Base-by-base conservation (phyloP, 208 protist species). In the Jaenimonas drosophilae region DNA sequence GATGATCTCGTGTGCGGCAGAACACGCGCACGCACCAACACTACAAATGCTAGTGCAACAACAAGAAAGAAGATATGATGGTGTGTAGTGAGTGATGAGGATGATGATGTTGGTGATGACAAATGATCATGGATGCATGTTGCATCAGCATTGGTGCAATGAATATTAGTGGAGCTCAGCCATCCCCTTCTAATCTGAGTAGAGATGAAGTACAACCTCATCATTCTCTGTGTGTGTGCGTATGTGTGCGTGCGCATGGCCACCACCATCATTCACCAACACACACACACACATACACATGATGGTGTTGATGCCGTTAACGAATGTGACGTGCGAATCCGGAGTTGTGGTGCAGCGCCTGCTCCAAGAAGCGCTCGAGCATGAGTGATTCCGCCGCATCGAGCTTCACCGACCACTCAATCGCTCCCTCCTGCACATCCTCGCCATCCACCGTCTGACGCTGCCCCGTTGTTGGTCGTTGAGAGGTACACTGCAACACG, bases 351-450 rank as follows among this genome's bases (percentile, higher is more conserved):
- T 88, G 71, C 33, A 91, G 73, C 5, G 77, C 67, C 59, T 88
- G 77, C 1, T 76, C 64, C 5, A 91, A 64, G 41, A 91, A 91
- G 33, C 83, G 83, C 40, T 91, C 76, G 11, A 91, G 61, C 83
- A 91, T 88, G 12, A 91, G 59, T 3, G 83, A 85, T 62, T 85
- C 77, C 7, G 83, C 83, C 0, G 65, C 40, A n/a, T 91, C 76
- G 44, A 91, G 54, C 7, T 68, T 45, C 14, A 82, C 78, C 12
- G 39, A 49, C 83, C 83, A 91, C 40, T 83, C 71, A 30, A 88
- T 62, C 38, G 61, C 9, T 20, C 14, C 6, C 7, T 42, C 17
- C 30, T n/a, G n/a, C n/a, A n/a, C 30, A 34, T 34, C 7, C 30
- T 7, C 30, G 9, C 30, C 30, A 34, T 34, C 30, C 7, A 14